A percentile compares a stretch with the other conserved stretches of the same genome.
Conservation (phyloP, 2,329 filamentous ascomycete species). For the Trichophyton verrucosum region DNA sequence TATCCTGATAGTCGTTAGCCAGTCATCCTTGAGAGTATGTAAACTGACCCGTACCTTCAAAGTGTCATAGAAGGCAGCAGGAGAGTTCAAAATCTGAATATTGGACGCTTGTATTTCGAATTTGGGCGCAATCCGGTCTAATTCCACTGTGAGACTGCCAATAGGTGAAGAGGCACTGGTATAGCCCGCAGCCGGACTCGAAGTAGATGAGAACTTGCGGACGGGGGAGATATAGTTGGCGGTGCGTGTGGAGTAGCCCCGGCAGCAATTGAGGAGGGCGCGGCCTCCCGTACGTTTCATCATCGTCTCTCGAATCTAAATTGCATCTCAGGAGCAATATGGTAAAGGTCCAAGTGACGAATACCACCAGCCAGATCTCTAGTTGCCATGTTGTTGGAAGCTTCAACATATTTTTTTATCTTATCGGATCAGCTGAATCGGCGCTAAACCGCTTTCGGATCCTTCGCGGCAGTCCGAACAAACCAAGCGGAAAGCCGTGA, state of each 20-base stretch:
- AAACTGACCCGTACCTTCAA: slow-evolving; percentile 54
- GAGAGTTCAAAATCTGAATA: slow-evolving; percentile 65
- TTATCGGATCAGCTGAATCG: slow-evolving; percentile 7
- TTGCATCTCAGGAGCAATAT: background rate
- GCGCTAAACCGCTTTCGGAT: slow-evolving; percentile 13
- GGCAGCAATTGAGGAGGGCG: slow-evolving; percentile 24
- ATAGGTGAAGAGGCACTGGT: slow-evolving; percentile 35
- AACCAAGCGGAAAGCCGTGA: background rate
- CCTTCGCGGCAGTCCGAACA: background rate
- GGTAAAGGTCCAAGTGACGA: background rate
- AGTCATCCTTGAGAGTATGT: slow-evolving; percentile 5
- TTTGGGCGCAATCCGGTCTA: slow-evolving; percentile 81
- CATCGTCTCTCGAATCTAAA: slow-evolving; percentile 17
- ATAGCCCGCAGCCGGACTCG: slow-evolving; percentile 17
- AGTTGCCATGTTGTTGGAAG: background rate
- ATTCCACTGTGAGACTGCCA: slow-evolving; percentile 53
- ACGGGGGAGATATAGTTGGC: slow-evolving; percentile 22
- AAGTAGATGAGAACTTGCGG: slow-evolving; percentile 29
- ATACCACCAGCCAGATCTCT: background rate
- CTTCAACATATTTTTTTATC: background rate
- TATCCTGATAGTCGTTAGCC: slow-evolving; percentile 42
- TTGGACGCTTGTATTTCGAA: slow-evolving; percentile 75
- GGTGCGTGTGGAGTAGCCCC: slow-evolving; percentile 18
- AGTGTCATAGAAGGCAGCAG: slow-evolving; percentile 79
- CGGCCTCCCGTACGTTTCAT: slow-evolving; percentile 30